Evolutionary conservation across 495 filamentous ascomycete genomes (phyloP), one percentile per base, ranked within the genome.

Genomic region (Lasiosphaeris hirsuta): DNA sequence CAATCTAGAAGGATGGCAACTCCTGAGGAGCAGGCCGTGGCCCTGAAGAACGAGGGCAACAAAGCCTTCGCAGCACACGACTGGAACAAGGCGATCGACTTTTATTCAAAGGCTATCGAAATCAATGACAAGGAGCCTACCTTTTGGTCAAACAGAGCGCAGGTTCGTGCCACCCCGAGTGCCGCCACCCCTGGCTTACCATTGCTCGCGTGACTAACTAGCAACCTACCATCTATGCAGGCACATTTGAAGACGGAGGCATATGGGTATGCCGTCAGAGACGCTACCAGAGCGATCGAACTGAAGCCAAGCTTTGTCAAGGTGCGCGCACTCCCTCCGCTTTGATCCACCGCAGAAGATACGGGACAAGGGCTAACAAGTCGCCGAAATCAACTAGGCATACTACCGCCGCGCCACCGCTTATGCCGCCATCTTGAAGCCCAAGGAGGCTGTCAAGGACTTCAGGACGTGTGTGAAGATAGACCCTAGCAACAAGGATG

Each of bases 201-300:
- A 30, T 14, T 62, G 75, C 71, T 78, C 73, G 74, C 69, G 73
- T 78, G 75, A 79, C 76, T 79, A 51, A 80, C 66, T 11, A 43
- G 33, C 13, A 13, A 33, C 13, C 11, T 39, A 10, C n/a, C 33
- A 39, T 58, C 34, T 14, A 10, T 33, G 17, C 69, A 96, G 90
- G 88, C 90, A 53, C 83, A 99, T 69, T 91, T 97, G 71, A 97
- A 97, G 79, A 85, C 92, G 51, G 94, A 99, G 75, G 81, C 92
- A 23, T 96, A 91, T 72, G 94, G 94, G 11, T 92, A 90, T 72
- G 92, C 94, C 9, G 87, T 97, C 59, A 79, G 87, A 19, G 94
- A 99, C 75, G 95, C 94, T 23, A 88, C 88, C n/a, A 92, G 89
- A 72, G 93, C 95, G 15, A 86, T 97, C 64, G 92, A 96, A 66